Base-by-base conservation (phyloP, 139 green algal genomes). In the Desmodesmus armatus region DNA sequence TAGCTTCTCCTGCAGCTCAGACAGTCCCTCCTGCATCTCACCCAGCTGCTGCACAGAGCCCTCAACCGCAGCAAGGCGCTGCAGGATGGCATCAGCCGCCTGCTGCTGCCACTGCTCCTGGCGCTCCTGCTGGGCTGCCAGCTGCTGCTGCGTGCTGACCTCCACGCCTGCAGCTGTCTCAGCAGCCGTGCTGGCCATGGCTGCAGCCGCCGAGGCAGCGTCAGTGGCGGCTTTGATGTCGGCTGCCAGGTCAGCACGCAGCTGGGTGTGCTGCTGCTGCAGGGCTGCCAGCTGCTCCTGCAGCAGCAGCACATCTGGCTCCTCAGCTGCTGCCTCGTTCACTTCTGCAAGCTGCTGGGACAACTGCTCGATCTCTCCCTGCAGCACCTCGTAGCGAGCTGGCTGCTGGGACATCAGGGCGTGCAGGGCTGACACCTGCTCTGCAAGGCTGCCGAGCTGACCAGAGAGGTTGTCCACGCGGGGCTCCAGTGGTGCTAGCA, bases 351-450 rank as follows among this genome's bases (percentile, higher is more conserved):
- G 43, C 41, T 84, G 78, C 78, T 27, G 29, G 6, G 78, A 84
- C n/a, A 84, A 29, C 78, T 84, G 78, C 78, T 84, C 49, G 53
- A 84, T 84, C 78, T 84, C 78, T 21, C 31, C 29, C 43, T 84
- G 78, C 43, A 84, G 31, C 4, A n/a, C 55, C 27, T 67, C 74
- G 37, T 49, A 35, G 49, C 35, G 58, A 21, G 31, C 29, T 29
- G 72, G 72, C 66, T 79, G 71, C 39, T 60, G 71, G 9, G 71
- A 51, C 72, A 53, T 19, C 13, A n/a, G n/a, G n/a, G 49, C 5
- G 39, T 49, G 23, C 40, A 79, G 39, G 5, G 41, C 43, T 23
- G 71, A n/a, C 37, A 78, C 9, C 9, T 60, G 17, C 70, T 55
- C 21, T 27, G 35, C 70, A 1, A 55, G 39, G 15, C 7, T n/a